A percentile compares a stretch with the other conserved stretches of the same genome.
phyloP scores from a whole-genome alignment of 2,329 filamentous ascomycete genomes.

The Exophiala calicioides region DNA sequence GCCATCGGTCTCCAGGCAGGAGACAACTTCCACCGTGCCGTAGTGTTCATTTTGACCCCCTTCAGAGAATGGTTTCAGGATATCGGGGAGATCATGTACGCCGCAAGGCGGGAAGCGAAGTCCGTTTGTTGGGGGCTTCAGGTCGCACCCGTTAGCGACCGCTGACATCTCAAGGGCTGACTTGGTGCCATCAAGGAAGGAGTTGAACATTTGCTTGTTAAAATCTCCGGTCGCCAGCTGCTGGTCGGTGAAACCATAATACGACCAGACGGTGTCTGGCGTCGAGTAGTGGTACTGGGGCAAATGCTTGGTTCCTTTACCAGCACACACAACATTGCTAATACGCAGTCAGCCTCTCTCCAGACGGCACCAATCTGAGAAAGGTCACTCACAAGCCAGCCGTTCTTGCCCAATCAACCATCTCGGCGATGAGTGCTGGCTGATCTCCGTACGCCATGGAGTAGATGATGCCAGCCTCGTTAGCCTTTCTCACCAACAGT shows the following conservation, averaged over 20 bases:
- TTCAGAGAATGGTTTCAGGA: constrained; percentile 44
- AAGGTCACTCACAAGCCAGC: no score
- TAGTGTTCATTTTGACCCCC: constrained; percentile 46
- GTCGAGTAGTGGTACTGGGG: constrained; percentile 50
- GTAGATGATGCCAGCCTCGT: constrained; percentile 51
- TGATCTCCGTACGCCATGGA: constrained; percentile 52
- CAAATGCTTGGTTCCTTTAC: constrained; percentile 51
- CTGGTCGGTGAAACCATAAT: constrained; percentile 50
- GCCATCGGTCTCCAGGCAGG: constrained; percentile 47
- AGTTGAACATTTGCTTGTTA: constrained; percentile 54
- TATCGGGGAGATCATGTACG: constrained; percentile 44
- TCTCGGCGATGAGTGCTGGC: constrained; percentile 47
- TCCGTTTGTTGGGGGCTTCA: constrained; percentile 44
- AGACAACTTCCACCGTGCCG: constrained; percentile 50
- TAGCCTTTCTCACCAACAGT: constrained; percentile 43
- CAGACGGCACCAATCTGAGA: no score
- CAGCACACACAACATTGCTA: constrained; percentile 48
- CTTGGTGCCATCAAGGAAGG: constrained; percentile 52
- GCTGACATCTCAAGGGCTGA: constrained; percentile 52
- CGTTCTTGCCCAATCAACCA: constrained; percentile 48
- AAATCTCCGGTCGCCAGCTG: constrained; percentile 47
- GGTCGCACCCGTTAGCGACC: constrained; percentile 49
- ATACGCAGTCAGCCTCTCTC: no score
- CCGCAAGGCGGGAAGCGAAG: constrained; percentile 49
- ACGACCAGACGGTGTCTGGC: constrained; percentile 50